Base-by-base conservation (phyloP, 805 yeast genomes). In the Metschnikowia picachoensis region DNA sequence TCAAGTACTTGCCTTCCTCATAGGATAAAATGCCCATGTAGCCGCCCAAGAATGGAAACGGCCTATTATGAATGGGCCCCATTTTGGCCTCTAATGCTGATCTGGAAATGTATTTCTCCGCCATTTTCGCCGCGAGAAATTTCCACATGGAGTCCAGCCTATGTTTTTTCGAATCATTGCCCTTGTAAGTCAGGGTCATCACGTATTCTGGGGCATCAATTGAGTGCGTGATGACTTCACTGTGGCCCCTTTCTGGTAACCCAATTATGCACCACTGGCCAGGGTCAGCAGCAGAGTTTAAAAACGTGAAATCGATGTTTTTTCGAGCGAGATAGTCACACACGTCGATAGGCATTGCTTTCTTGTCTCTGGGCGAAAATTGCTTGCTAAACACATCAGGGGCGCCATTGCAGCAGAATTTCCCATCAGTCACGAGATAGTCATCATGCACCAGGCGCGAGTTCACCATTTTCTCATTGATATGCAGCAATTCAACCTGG, bases 251-350 rank as follows among this genome's bases (percentile, higher is more conserved):
- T 4, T 70, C 67, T 0, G 91, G 91, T 1, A 89, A 53, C 0
- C 96, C 97, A 44, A 94, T 78, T 5, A 94, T 82, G 0, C 96
- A 82, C 92, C 95, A 89, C 48, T 80, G 75, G 0, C 98, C 97
- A 0, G 97, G 96, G 1, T 74, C 60, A 0, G 95, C 78, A 0
- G 96, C 95, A 32, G 95, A 85, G 57, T 88, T 85, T 33, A 89
- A 70, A 4, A 87, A 63, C 4, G 85, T 62, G 53, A 86, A 78
- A 2, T 72, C 60, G 4, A 44, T 39, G 15, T 48, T 49, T 8
- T 30, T 39, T 4, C 44, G 29, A 25, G 62, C 51, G 4, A 77
- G 55, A 17, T 52, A 48, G 41, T 85, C 87, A 60, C 87, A 80
- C 10, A 85, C 59, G 38, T 74, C 77, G 14, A 79, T 56, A 0